A percentile compares a stretch with the other conserved stretches of the same genome.
Conservation (phyloP, 2,329 filamentous ascomycete genomes). For the Beauveria caledonica region DNA sequence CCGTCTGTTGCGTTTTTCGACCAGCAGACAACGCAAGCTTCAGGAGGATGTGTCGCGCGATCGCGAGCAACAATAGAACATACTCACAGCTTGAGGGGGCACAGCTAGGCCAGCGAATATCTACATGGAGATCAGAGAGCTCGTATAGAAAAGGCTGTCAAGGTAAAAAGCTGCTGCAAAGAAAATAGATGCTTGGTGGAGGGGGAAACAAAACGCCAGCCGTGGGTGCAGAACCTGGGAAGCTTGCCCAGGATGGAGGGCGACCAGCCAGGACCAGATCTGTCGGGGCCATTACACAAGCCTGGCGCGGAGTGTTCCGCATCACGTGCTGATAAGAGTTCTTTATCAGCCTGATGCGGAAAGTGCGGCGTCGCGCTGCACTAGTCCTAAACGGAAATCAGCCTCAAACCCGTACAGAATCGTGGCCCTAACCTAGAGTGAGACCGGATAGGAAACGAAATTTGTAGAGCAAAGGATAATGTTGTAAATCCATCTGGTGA, state of each 20-base stretch:
- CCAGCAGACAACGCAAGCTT: conserved; percentile 6
- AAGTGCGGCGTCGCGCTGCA: not conserved
- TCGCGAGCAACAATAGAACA: conserved; percentile 13
- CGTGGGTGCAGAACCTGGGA: conserved; percentile 27
- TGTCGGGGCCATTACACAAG: conserved; percentile 21
- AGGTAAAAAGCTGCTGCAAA: not conserved
- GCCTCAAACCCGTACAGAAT: too few relatives aligned
- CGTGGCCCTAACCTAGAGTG: too few relatives aligned
- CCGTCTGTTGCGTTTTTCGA: not conserved
- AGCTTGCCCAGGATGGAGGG: conserved; percentile 24
- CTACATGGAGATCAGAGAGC: conserved; percentile 24
- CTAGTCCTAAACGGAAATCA: not conserved
- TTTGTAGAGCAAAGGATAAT: too few relatives aligned
- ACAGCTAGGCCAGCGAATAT: conserved; percentile 23
- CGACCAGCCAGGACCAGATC: conserved; percentile 29
- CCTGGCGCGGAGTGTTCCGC: conserved; percentile 22
- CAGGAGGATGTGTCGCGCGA: conserved; percentile 20
- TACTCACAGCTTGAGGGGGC: conserved; percentile 27
- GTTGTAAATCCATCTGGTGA: too few relatives aligned
- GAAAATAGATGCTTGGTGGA: conserved; percentile 12
- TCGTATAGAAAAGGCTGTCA: conserved; percentile 16
- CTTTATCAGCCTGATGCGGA: conserved; percentile 7
- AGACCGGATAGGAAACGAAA: too few relatives aligned
- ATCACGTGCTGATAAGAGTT: conserved; percentile 28
- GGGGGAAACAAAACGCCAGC: conserved; percentile 15